These are phyloP conservation scores for Teratosphaeria viscida DNA, from an alignment of 2,329 filamentous ascomycete species.

Conservation along the genomic window DNA sequence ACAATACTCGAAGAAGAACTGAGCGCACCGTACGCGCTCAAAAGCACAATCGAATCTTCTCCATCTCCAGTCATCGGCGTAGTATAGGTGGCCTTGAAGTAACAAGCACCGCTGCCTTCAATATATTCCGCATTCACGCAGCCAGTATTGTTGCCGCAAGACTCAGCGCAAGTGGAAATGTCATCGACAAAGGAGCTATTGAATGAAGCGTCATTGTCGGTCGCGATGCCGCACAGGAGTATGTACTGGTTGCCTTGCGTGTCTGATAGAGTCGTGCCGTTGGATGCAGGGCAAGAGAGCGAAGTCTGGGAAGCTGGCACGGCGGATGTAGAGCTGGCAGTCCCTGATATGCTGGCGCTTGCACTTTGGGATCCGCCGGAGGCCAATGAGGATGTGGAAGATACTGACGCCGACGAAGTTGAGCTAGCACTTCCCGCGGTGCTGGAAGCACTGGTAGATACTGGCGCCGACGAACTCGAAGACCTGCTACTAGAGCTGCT, in stretches of 20 bases:
- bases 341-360: background rate
- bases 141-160: background rate
- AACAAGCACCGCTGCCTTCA: background rate
- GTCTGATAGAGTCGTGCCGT: constrained; percentile 6
- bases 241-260: constrained; percentile 4
- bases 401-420: background rate
- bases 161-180: background rate
- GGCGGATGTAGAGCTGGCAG: background rate
- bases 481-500: background rate
- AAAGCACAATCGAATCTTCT: background rate
- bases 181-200: background rate
- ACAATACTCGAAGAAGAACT: background rate
- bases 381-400: background rate
- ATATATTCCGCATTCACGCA: background rate
- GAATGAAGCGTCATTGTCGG: background rate
- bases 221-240: constrained; percentile 4
- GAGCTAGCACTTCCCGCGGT: background rate
- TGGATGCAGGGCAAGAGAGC: constrained; percentile 4
- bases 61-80: background rate
- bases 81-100: background rate
- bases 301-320: background rate
- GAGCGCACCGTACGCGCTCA: background rate
- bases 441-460: background rate
- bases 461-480: background rate
- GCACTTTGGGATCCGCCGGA: background rate